Evolutionary conservation across 768 basidiomycete genomes (phyloP).

Genomic region (Butyriboletus loyo): DNA sequence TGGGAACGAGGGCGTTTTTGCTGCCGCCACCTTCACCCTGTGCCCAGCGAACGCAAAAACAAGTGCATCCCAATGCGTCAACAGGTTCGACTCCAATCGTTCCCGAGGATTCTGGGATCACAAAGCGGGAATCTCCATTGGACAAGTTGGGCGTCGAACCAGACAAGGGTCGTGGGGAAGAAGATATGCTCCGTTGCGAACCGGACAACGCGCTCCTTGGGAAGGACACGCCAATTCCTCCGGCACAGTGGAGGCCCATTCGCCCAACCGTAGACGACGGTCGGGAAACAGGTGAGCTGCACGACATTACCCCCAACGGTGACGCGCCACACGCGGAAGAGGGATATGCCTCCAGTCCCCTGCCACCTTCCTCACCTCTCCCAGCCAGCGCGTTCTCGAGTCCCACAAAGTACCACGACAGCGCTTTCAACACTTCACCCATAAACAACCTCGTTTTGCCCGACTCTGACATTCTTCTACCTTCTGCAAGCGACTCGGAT

Average conservation of each 20-base stretch:
- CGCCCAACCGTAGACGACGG: background rate
- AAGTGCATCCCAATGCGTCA: background rate
- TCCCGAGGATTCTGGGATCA: too few relatives aligned
- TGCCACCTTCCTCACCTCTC: conserved; percentile 63
- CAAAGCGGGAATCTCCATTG: background rate
- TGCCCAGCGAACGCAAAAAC: conserved; percentile 6
- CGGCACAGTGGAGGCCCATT: conserved; percentile 14
- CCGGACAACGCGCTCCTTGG: conserved; percentile 41
- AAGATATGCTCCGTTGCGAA: conserved; percentile 30
- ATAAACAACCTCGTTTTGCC: conserved; percentile 4
- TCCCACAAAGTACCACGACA: conserved; percentile 7
- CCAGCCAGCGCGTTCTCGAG: conserved; percentile 48
- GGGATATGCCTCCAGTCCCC: conserved; percentile 40
- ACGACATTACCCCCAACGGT: conserved; percentile 15
- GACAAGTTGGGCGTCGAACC: conserved; percentile 8
- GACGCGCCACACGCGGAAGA: conserved; percentile 24
- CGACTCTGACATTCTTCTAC: conserved; percentile 13
- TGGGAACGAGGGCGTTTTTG: conserved; percentile 21
- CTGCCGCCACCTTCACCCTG: conserved; percentile 27
- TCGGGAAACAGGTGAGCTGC: background rate
- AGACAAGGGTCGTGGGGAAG: conserved; percentile 24
- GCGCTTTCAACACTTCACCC: conserved; percentile 17
- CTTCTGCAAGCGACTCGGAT: conserved; percentile 7
- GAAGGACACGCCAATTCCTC: conserved; percentile 39
- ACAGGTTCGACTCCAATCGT: background rate